phyloP scores from a whole-genome alignment of 202 grass and related monocot genomes.

The Zoysia matrella region DNA sequence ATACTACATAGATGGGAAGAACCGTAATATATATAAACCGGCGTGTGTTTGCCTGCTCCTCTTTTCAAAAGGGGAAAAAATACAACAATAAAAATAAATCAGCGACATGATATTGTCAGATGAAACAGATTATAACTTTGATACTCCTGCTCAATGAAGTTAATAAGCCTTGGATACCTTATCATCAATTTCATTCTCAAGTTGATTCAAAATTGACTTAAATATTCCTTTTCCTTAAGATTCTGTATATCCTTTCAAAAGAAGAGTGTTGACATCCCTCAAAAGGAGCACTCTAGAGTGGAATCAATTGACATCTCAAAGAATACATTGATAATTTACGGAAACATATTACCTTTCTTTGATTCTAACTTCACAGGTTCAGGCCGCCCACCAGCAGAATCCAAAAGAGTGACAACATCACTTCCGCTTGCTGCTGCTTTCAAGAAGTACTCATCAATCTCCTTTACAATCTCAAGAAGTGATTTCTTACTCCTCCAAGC shows the following conservation, averaged over 20 bases:
- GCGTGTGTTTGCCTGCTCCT: background rate
- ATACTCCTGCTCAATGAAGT: background rate
- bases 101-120: slow-evolving; percentile 1
- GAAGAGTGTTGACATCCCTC: background rate
- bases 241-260: background rate
- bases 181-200: background rate
- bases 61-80: background rate
- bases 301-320: slow-evolving; percentile 21
- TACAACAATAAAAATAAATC: background rate
- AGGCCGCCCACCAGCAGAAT: slow-evolving; percentile 57
- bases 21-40: background rate
- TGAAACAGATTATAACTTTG: background rate
- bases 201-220: background rate
- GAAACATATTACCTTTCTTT: slow-evolving; percentile 68
- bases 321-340: slow-evolving; percentile 18
- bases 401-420: slow-evolving; percentile 77
- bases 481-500: slow-evolving; percentile 67
- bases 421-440: slow-evolving; percentile 88
- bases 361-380: slow-evolving; percentile 56
- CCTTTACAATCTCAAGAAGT: slow-evolving; percentile 71
- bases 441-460: slow-evolving; percentile 95
- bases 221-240: slow-evolving; percentile 14
- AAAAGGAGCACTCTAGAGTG: slow-evolving; percentile 20
- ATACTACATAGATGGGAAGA: background rate
- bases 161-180: slow-evolving; percentile 1